Evolutionary conservation across 148 eudicot species (phyloP), one percentile per base, ranked within the genome.

Genomic region (Silene latifolia): DNA sequence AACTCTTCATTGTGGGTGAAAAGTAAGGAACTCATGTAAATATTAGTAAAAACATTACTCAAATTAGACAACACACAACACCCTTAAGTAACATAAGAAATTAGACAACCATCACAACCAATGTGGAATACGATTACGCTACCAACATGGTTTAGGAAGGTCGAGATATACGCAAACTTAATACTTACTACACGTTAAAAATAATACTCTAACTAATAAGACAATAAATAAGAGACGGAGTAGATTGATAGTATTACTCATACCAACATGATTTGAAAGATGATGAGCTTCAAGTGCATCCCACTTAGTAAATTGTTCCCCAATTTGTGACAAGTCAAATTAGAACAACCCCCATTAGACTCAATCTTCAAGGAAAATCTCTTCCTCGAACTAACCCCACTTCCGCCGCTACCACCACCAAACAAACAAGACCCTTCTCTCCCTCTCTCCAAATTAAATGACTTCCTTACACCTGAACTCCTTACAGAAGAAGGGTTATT

Each of bases 181-280:
- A 39, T 39, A 39, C 9, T 39, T 39, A 39, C 8, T 39, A 39
- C 44, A 8, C 0, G 44, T 39, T 0, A 39, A 63, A 6, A 20
- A n/a, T 21, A 7, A 19, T 63, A 64, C 12, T 17, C 4, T 8
- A n/a, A n/a, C n/a, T n/a, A n/a, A n/a, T n/a, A n/a, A n/a, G n/a
- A n/a, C n/a, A n/a, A 60, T 6, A 59, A 69, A 8, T 24, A 20
- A 32, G 56, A 4, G 60, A n/a, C n/a, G n/a, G n/a, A n/a, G n/a
- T n/a, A 32, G 56, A 4, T 69, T 44, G 46, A 54, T 35, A 35
- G 48, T 20, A 60, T 23, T 13, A 58, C 47, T 39, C 32, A 35
- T 80, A 95, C 98, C 98, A 80, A 97, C 98, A 85, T 95, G 98
- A 77, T 89, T 92, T 2, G 96, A 95, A 12, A 92, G 96, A 82